Evolutionary conservation across 169 alveolate species (phyloP), one percentile per base, ranked within the genome.

Genomic region (Theileria annulata): DNA sequence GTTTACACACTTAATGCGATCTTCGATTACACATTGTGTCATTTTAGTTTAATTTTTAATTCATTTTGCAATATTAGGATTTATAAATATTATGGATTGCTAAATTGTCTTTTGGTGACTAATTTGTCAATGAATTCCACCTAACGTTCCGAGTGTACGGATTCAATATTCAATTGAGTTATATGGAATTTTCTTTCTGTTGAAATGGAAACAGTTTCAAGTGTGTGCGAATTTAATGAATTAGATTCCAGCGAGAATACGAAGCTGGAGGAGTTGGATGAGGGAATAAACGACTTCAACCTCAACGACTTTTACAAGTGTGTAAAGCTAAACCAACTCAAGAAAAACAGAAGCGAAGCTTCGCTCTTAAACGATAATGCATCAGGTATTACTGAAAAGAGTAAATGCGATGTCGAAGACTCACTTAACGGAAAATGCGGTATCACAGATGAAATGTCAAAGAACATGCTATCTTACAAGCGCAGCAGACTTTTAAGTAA

Each of bases 401-500:
- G 13, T 49, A 25, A 27, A 19, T 69, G 27, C 31, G 37, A 49
- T 62, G 75, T 23, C 42, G 76, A 21, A 68, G 49, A 68, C 62
- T n/a, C 76, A 5, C 49, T 62, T 31, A n/a, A 15, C 48, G 71
- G 37, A 27, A n/a, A 30, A 17, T 19, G 49, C 48, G 37, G 31
- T 21, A 15, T 21, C 42, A 15, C 31, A 17, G 71, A 62, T 21
- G 71, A 62, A 27, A 31, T 15, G 8, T 62, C 48, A 3, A 51
- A 51, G 23, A 37, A 17, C 33, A 17, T 72, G 28, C 71, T 72
- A 17, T 42, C 42, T 5, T 60, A 35, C 8, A 74, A 79, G 76
- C 67, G 75, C 35, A 82, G 89, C 62, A 47, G 21, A 35, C 76
- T 82, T 28, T 58, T 82, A 27, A 49, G 64, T 64, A 64, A 23